A percentile compares a stretch with the other conserved stretches of the same genome.
These are phyloP conservation scores for Scenedesmus sp. DNA, from an alignment of 163 green algal genomes.

Conservation along the genomic window DNA sequence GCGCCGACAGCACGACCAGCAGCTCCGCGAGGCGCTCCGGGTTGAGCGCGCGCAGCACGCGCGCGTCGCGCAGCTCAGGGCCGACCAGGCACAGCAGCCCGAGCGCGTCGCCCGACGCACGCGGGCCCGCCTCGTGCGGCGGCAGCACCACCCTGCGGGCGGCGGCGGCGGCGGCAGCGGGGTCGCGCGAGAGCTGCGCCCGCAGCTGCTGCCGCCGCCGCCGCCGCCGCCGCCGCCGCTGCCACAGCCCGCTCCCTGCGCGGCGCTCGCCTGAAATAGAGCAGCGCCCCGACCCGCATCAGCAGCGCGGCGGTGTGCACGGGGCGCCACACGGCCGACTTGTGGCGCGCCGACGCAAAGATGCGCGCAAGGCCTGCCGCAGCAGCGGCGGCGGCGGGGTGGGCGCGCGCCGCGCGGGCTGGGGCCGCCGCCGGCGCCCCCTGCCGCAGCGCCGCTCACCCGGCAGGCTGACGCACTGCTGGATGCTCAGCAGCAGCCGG, in stretches of 20 bases:
- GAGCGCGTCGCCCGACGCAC: not conserved
- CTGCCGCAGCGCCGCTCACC: not conserved
- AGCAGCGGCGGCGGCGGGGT: too few species aligned
- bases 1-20: slow-evolving; percentile 17
- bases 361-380: too few species aligned
- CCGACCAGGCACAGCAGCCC: slow-evolving; percentile 10
- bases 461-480: not conserved
- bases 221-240: not conserved
- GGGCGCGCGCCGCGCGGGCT: too few species aligned
- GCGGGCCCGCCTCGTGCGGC: not conserved
- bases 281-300: slow-evolving; percentile 20
- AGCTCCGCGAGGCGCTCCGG: slow-evolving; percentile 2
- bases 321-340: slow-evolving; percentile 22
- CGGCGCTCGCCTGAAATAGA: slow-evolving; percentile 4
- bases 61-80: not conserved
- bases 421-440: too few species aligned
- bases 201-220: not conserved
- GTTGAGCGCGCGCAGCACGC: not conserved
- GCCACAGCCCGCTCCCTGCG: not conserved
- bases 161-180: not conserved
- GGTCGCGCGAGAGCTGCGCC: not conserved
- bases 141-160: slow-evolving; percentile 8
- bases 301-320: slow-evolving; percentile 23
- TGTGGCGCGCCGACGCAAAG: too few species aligned
- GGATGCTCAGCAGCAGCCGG: slow-evolving; percentile 12